Conservation (phyloP, 2,329 filamentous ascomycete species). For the Apiospora kogelbergensis region DNA sequence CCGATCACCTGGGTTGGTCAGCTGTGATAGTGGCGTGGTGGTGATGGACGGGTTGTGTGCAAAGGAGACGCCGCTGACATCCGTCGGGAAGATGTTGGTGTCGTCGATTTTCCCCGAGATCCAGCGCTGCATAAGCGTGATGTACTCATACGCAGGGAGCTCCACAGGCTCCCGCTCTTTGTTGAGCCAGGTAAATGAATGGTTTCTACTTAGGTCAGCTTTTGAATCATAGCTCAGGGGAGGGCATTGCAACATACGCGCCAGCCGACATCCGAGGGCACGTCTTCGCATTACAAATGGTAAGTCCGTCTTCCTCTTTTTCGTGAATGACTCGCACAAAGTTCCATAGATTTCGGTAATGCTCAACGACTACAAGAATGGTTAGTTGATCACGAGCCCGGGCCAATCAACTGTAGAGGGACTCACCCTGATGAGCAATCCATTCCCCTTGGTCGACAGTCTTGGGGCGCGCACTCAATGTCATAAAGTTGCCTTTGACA, state of each 20-base stretch:
- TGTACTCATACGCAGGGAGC: slow-evolving; percentile 89
- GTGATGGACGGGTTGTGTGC: slow-evolving; percentile 61
- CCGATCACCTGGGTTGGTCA: slow-evolving; percentile 59
- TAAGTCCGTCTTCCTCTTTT: slow-evolving; percentile 72
- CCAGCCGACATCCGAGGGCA: slow-evolving; percentile 96
- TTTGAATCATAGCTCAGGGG: not conserved
- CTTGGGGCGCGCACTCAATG: slow-evolving; percentile 86
- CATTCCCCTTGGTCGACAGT: slow-evolving; percentile 94
- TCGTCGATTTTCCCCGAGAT: slow-evolving; percentile 96
- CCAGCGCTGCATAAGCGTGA: slow-evolving; percentile 95
- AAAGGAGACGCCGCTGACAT: slow-evolving; percentile 69
- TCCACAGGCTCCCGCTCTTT: slow-evolving; percentile 84
- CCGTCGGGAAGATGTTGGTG: slow-evolving; percentile 84
- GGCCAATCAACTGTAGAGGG: not conserved
- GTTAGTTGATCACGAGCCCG: not conserved
- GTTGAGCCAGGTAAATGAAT: slow-evolving; percentile 97
- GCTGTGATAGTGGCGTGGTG: slow-evolving; percentile 60
- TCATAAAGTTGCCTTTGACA: slow-evolving; percentile 97
- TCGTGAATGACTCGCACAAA: slow-evolving; percentile 89
- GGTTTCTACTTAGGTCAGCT: slow-evolving; percentile 55
- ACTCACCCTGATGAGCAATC: slow-evolving; percentile 88
- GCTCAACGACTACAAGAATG: slow-evolving; percentile 72
- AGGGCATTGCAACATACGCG: slow-evolving; percentile 59
- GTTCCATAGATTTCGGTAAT: slow-evolving; percentile 84
- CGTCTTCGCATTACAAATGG: slow-evolving; percentile 79